Percentiles rank a stretch among this genome's conserved stretches.
These are phyloP conservation scores for Erodium moschatum DNA, from an alignment of 441 rosid genomes.

Conservation along the genomic window DNA sequence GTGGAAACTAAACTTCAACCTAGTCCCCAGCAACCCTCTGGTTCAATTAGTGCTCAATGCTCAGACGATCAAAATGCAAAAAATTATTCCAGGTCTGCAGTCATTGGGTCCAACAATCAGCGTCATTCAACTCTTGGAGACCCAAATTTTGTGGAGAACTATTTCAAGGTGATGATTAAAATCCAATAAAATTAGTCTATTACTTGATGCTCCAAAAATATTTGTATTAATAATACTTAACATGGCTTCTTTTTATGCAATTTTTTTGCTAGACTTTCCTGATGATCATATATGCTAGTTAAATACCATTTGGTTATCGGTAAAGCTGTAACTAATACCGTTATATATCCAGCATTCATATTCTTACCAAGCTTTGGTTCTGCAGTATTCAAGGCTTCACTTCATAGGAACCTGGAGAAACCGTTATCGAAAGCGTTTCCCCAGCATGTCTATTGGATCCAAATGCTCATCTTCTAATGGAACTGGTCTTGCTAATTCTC, in stretches of 20 bases:
- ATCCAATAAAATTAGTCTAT: slow-evolving; percentile 1
- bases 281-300: not conserved
- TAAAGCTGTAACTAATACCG: not conserved
- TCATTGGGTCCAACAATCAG: slow-evolving; percentile 33
- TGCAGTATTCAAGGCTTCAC: slow-evolving; percentile 91
- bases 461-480: slow-evolving; percentile 30
- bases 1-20: slow-evolving; percentile 26
- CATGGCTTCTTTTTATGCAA: slow-evolving; percentile 2
- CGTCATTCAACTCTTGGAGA: slow-evolving; percentile 67
- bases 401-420: slow-evolving; percentile 96
- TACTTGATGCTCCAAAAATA: not conserved
- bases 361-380: slow-evolving; percentile 20
- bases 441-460: slow-evolving; percentile 30
- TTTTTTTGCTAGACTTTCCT: not conserved
- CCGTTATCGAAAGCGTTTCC: slow-evolving; percentile 67
- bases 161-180: slow-evolving; percentile 61
- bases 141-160: slow-evolving; percentile 85
- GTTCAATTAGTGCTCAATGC: slow-evolving; percentile 29
- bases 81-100: slow-evolving; percentile 26
- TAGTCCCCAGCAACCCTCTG: slow-evolving; percentile 26
- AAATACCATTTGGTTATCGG: not conserved
- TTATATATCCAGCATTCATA: not conserved
- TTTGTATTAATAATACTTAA: slow-evolving; percentile 1
- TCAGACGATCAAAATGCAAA: slow-evolving; percentile 24
- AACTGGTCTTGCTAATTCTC: slow-evolving; percentile 31